Evolutionary conservation across 257 asterid species (phyloP).

Genomic region (Penstemon newberryi): DNA sequence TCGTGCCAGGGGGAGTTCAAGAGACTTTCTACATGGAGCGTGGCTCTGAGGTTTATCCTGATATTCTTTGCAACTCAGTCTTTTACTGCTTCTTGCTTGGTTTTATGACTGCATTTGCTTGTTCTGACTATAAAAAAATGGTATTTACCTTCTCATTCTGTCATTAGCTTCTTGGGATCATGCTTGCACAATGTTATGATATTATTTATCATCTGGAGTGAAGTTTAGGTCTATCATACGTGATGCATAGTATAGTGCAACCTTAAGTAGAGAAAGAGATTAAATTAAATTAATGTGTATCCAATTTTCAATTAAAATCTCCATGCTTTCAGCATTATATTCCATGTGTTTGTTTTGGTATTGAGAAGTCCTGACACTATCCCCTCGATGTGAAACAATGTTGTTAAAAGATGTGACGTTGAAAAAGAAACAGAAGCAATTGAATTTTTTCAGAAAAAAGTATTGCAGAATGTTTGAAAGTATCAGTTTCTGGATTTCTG

Average conservation of each 20-base stretch:
- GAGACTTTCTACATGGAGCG: slow-evolving; percentile 83
- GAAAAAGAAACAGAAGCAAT: not conserved
- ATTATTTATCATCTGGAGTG: not conserved
- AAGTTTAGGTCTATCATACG: not conserved
- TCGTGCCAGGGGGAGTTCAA: slow-evolving; percentile 95
- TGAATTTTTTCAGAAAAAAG: not conserved
- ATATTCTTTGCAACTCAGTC: slow-evolving; percentile 1
- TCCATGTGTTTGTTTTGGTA: too few species aligned
- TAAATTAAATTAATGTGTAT: too few species aligned
- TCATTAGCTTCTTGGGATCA: slow-evolving; percentile 12
- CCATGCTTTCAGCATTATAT: not conserved
- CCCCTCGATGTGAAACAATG: not conserved
- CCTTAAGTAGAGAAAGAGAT: not conserved
- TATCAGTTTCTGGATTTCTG: not conserved
- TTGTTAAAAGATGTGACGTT: slow-evolving; percentile 8
- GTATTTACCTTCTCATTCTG: not conserved
- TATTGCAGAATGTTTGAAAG: not conserved
- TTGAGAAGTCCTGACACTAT: not conserved
- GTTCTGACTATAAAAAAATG: not conserved
- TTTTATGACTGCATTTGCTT: slow-evolving; percentile 15
- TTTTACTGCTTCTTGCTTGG: slow-evolving; percentile 18
- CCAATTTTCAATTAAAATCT: too few species aligned
- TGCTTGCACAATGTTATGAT: not conserved
- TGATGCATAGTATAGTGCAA: not conserved
- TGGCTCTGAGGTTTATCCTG: slow-evolving; percentile 70